These are phyloP conservation scores for Cytospora leucostoma DNA, from an alignment of 2,329 filamentous ascomycete genomes.

Conservation along the genomic window DNA sequence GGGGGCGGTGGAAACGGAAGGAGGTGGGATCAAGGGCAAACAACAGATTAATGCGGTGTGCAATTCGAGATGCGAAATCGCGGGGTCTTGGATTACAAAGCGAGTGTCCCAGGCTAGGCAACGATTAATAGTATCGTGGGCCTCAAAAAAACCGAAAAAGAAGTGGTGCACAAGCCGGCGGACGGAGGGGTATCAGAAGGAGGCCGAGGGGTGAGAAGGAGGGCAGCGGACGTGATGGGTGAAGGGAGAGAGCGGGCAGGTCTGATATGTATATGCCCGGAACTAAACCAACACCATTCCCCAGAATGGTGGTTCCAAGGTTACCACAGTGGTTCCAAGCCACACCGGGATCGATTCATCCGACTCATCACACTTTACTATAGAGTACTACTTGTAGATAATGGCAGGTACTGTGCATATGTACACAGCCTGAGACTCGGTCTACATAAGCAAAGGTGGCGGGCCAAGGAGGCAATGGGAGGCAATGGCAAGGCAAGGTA, in stretches of 20 bases:
- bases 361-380: neutral
- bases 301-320: conserved; percentile 18
- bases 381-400: neutral
- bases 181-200: neutral
- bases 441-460: neutral
- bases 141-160: neutral
- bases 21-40: conserved; percentile 12
- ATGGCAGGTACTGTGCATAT: neutral
- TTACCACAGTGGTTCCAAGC: neutral
- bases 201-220: neutral
- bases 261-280: conserved; percentile 22
- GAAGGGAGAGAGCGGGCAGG: conserved; percentile 4
- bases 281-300: conserved; percentile 12
- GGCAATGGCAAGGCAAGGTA: neutral
- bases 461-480: neutral
- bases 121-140: neutral
- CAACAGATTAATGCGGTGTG: neutral
- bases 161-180: neutral
- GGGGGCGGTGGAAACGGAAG: neutral
- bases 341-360: neutral
- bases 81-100: conserved; percentile 23
- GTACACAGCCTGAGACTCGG: neutral
- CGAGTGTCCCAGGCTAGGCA: conserved; percentile 16
- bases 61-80: conserved; percentile 1
- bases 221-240: conserved; percentile 7